phyloP scores from a whole-genome alignment of 192 early-diverging fungal genomes.

The Entrophospora sp. region DNA sequence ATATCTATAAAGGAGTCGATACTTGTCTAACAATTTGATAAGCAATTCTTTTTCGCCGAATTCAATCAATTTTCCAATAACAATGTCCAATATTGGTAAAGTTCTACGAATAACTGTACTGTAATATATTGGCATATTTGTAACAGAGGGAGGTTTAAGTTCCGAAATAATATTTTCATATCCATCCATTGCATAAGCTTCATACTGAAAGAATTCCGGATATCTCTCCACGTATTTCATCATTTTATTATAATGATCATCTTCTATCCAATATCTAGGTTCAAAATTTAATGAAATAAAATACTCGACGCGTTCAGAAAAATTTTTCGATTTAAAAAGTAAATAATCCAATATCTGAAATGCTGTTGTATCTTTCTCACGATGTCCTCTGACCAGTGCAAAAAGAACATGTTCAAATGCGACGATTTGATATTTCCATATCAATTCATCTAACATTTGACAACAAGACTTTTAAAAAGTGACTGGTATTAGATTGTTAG shows the following conservation, averaged over 20 bases:
- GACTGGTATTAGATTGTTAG: not conserved
- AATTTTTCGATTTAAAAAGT: constrained; percentile 42
- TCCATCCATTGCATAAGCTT: constrained; percentile 45
- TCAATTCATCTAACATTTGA: constrained; percentile 52
- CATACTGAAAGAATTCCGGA: constrained; percentile 70
- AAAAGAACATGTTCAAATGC: constrained; percentile 62
- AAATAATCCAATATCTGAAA: constrained; percentile 43
- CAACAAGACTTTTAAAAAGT: not conserved
- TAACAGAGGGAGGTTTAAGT: constrained; percentile 50
- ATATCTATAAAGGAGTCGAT: constrained; percentile 52
- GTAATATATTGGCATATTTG: constrained; percentile 60
- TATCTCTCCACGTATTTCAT: constrained; percentile 51
- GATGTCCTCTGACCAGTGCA: constrained; percentile 55
- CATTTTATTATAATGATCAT: constrained; percentile 55
- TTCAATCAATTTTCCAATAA: constrained; percentile 62
- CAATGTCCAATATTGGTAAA: constrained; percentile 54
- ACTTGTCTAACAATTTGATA: constrained; percentile 49
- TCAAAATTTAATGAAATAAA: constrained; percentile 58
- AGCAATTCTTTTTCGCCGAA: constrained; percentile 49
- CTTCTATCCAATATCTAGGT: constrained; percentile 63
- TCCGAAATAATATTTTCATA: constrained; percentile 27
- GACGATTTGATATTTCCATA: constrained; percentile 63
- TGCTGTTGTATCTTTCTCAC: constrained; percentile 38
- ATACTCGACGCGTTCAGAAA: constrained; percentile 44
- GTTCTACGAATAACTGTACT: constrained; percentile 60